These are phyloP conservation scores for Aspergillus ostianus DNA, from an alignment of 495 filamentous ascomycete species.

Conservation along the genomic window DNA sequence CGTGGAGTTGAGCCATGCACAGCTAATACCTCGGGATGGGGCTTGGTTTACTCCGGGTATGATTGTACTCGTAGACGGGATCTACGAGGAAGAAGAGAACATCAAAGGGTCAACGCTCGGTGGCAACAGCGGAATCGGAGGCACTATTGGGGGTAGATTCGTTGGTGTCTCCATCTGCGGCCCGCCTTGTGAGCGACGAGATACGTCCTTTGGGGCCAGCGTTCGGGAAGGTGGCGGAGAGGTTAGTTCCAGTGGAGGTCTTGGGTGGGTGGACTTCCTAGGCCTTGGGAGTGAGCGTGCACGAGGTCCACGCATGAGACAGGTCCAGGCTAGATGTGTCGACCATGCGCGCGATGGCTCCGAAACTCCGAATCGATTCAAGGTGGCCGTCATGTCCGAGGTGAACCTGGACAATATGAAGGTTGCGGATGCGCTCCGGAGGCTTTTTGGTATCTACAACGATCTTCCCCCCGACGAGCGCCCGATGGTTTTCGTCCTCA, in stretches of 20 bases:
- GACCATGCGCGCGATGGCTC: conserved; percentile 21
- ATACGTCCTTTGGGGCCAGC: conserved; percentile 70
- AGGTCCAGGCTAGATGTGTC: conserved; percentile 55
- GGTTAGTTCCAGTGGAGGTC: conserved; percentile 66
- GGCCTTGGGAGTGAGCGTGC: conserved; percentile 89
- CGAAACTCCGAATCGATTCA: conserved; percentile 39
- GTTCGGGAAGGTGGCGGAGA: conserved; percentile 52
- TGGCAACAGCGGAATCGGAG: conserved; percentile 76
- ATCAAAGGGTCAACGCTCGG: conserved; percentile 64
- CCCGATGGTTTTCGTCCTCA: conserved; percentile 74
- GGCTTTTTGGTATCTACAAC: conserved; percentile 69
- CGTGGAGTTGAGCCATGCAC: conserved; percentile 78
- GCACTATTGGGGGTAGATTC: conserved; percentile 84
- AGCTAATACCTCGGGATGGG: conserved; percentile 77
- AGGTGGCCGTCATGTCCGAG: conserved; percentile 74
- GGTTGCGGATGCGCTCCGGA: conserved; percentile 72
- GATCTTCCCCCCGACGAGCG: conserved; percentile 45
- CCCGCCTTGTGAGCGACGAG: conserved; percentile 83
- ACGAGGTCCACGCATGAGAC: conserved; percentile 76
- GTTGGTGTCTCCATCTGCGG: conserved; percentile 85
- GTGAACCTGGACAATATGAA: conserved; percentile 79
- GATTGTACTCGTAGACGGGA: conserved; percentile 90
- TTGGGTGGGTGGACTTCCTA: conserved; percentile 96
- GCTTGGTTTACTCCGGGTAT: conserved; percentile 92
- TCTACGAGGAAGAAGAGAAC: conserved; percentile 88